A percentile compares a stretch with the other conserved stretches of the same genome.
These are phyloP conservation scores for Citrullus amarus DNA, from an alignment of 306 rosid species.

Conservation along the genomic window DNA sequence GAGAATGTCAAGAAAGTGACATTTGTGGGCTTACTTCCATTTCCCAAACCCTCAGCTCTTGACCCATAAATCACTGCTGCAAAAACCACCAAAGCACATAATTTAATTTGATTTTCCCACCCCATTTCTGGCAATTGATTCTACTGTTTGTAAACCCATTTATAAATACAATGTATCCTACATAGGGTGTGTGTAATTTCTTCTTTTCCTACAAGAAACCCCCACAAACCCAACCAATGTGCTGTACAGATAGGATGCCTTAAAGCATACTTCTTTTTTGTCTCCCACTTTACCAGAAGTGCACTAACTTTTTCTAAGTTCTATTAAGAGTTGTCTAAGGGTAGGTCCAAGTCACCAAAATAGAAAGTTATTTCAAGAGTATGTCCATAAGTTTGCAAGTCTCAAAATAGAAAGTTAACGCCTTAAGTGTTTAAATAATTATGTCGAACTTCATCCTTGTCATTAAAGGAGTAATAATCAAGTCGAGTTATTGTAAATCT, in stretches of 20 bases:
- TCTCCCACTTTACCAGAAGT: background rate
- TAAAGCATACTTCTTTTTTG: background rate
- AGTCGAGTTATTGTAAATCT: too few relatives aligned
- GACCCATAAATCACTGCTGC: background rate
- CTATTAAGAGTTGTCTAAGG: too few relatives aligned
- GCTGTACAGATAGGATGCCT: background rate
- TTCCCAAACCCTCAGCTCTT: background rate
- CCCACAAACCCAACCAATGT: background rate
- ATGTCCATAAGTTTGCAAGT: too few relatives aligned
- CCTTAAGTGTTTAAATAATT: too few relatives aligned
- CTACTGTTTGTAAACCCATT: background rate
- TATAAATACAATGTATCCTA: background rate
- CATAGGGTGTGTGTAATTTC: background rate
- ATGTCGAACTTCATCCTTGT: too few relatives aligned
- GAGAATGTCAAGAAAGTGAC: conserved; percentile 1
- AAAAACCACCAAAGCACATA: background rate
- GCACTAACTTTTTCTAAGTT: too few relatives aligned
- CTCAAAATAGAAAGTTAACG: too few relatives aligned
- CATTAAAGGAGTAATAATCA: too few relatives aligned
- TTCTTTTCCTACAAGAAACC: background rate
- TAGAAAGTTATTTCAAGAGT: too few relatives aligned
- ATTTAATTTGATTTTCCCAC: background rate
- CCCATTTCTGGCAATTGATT: background rate
- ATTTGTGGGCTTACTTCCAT: background rate
- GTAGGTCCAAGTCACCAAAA: too few relatives aligned